Conservation (phyloP, 768 basidiomycete genomes). For the Podaxis sp. region DNA sequence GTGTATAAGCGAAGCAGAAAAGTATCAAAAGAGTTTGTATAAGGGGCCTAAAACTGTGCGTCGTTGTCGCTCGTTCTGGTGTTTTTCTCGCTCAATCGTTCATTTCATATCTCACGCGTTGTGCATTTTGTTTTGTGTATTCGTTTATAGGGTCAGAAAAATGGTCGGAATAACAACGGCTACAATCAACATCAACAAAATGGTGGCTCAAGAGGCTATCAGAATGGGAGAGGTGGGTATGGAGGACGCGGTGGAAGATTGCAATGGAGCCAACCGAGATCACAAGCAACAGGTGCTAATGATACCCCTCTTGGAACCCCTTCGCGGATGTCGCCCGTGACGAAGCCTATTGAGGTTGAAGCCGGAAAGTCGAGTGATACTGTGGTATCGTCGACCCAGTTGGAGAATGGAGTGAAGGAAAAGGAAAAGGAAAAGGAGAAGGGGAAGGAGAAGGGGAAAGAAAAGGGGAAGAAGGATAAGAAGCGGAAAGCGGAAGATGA, state of each 20-base stretch:
- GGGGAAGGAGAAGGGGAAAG: slow-evolving; percentile 10
- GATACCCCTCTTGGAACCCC: slow-evolving; percentile 70
- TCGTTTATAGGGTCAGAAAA: neutral
- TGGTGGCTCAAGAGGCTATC: neutral
- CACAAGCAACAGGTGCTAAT: slow-evolving; percentile 61
- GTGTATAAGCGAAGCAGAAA: slow-evolving; percentile 90
- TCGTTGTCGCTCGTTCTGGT: slow-evolving; percentile 8
- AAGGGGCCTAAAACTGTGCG: slow-evolving; percentile 69
- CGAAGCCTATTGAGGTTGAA: slow-evolving; percentile 17
- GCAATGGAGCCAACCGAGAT: slow-evolving; percentile 27
- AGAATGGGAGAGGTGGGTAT: slow-evolving; percentile 6
- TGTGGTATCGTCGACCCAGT: neutral
- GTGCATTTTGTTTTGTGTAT: no score
- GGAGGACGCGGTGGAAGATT: slow-evolving; percentile 9
- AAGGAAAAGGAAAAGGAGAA: slow-evolving; percentile 5
- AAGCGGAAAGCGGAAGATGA: slow-evolving; percentile 35
- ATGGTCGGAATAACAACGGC: neutral
- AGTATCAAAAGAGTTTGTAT: slow-evolving; percentile 86
- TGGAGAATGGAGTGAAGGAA: neutral
- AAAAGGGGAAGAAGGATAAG: slow-evolving; percentile 36
- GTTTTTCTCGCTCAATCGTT: neutral
- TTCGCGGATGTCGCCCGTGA: slow-evolving; percentile 35
- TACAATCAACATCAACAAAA: neutral
- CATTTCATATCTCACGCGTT: neutral
- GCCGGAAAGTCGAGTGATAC: neutral